Evolutionary conservation across 768 basidiomycete genomes (phyloP).

Genomic region (Clitopilus hobsonii): DNA sequence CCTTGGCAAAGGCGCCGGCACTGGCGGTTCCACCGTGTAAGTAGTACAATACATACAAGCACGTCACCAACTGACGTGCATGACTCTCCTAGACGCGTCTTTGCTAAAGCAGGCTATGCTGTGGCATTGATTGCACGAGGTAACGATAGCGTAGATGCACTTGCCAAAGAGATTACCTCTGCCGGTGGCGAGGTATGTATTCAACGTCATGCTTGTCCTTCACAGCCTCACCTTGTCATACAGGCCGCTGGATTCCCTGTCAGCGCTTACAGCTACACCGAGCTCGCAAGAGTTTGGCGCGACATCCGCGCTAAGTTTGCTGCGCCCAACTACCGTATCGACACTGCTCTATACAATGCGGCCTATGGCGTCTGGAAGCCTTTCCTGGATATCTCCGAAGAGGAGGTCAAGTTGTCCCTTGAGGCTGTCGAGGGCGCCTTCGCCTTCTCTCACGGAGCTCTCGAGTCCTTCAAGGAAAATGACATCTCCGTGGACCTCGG

Average conservation of each 20-base stretch:
- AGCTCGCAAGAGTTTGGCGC: constrained; percentile 45
- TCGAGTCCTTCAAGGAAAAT: constrained; percentile 58
- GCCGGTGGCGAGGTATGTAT: constrained; percentile 49
- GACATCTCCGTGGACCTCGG: constrained; percentile 38
- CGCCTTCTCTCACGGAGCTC: constrained; percentile 56
- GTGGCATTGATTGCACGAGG: constrained; percentile 59
- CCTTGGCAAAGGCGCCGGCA: background rate
- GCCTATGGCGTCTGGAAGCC: constrained; percentile 57
- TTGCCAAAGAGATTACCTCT: constrained; percentile 50
- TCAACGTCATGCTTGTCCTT: background rate
- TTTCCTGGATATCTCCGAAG: constrained; percentile 59
- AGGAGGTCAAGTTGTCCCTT: constrained; percentile 48
- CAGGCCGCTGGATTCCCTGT: constrained; percentile 59
- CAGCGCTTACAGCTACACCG: constrained; percentile 40
- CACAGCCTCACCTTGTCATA: background rate
- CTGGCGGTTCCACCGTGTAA: no score
- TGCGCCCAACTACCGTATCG: constrained; percentile 44
- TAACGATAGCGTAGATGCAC: constrained; percentile 41
- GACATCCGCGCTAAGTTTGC: constrained; percentile 42
- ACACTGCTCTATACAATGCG: constrained; percentile 62
- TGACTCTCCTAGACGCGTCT: background rate
- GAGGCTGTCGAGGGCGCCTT: constrained; percentile 48
- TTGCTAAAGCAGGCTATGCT: background rate
- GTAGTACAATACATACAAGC: no score
- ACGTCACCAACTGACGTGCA: no score